Evolutionary conservation across 768 basidiomycete species (phyloP).

Genomic region (Tephrocybe sp.): DNA sequence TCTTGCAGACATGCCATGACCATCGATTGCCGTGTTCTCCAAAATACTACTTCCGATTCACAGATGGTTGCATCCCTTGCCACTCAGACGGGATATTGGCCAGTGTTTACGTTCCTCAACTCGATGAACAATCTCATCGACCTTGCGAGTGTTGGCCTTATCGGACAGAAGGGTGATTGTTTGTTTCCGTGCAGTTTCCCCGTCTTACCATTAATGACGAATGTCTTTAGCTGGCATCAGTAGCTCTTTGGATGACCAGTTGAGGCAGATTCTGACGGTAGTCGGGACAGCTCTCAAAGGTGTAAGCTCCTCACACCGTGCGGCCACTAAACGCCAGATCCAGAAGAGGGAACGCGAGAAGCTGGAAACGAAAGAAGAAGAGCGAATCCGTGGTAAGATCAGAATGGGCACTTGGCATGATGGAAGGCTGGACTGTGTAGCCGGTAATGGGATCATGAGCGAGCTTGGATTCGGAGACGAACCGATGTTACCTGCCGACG

Average conservation of each 20-base stretch:
- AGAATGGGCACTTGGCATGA: slow-evolving; percentile 79
- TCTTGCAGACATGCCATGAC: slow-evolving; percentile 60
- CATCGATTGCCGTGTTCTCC: slow-evolving; percentile 84
- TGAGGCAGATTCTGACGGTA: slow-evolving; percentile 82
- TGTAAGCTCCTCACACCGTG: slow-evolving; percentile 53
- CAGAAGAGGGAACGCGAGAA: slow-evolving; percentile 36
- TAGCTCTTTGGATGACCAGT: slow-evolving; percentile 75
- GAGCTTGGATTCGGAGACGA: slow-evolving; percentile 88
- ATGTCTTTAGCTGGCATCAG: slow-evolving; percentile 72
- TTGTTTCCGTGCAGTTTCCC: neutral
- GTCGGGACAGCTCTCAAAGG: slow-evolving; percentile 70
- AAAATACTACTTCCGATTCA: slow-evolving; percentile 67
- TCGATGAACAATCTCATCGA: slow-evolving; percentile 84
- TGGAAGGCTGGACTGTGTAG: slow-evolving; percentile 78
- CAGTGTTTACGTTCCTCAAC: slow-evolving; percentile 82
- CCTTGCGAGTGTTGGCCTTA: slow-evolving; percentile 89
- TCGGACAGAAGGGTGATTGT: slow-evolving; percentile 94
- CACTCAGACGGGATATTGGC: slow-evolving; percentile 84
- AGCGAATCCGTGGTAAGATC: slow-evolving; percentile 45
- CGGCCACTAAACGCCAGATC: slow-evolving; percentile 38
- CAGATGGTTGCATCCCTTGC: slow-evolving; percentile 71
- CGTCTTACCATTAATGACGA: neutral
- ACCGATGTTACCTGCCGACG: slow-evolving; percentile 33
- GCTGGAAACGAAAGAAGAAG: slow-evolving; percentile 37
- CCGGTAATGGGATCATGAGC: slow-evolving; percentile 84